Base-by-base conservation (phyloP, 768 basidiomycete species). In the Amanita polypyramis region DNA sequence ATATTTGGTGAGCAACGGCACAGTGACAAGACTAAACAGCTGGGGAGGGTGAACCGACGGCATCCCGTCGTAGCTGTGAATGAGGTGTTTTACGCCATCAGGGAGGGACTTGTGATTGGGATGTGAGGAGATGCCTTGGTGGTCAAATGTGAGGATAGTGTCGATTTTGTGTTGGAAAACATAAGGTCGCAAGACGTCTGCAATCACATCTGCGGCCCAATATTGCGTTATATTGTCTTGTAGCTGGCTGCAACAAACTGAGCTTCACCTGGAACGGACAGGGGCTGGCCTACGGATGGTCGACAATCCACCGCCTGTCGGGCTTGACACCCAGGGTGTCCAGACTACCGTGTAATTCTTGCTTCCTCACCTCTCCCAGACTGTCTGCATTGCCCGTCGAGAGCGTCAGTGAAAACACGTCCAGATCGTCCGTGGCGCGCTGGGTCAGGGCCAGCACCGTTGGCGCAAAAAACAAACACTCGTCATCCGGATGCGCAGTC, bases 401-500 rank as follows among this genome's bases (percentile, higher is more conserved):
- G 46, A 97, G 58, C 51, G 88, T 92, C 14, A 94, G 58, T 0
- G 77, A 85, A 53, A 68, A 76, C 11, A 60, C 55, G 15, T 60
- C 54, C 33, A 52, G 29, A 12, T 27, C 7, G 7, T 27, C 25
- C 25, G 25, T 27, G 25, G 7, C 25, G 25, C 23, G 43, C 29
- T 44, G n/a, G 7, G 43, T 17, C 9, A 93, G 69, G 2, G 75
- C 70, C 27, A 82, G 65, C 11, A 95, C 62, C 0, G 89, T 92
- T 0, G 93, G 93, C 3, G 82, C 80, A 61, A 97, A 97, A 72
- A 97, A 97, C 74, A 94, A 77, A 61, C 80, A 82, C 66, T 96
- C 93, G 60, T 97, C 93, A 60, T 96, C 93, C 2, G 93, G 93
- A 60, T 97, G 93, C 21, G 93, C 91, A 0, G 93, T 95, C 38